Conservation (phyloP, 2,329 filamentous ascomycete species). For the Cladophialophora immunda region DNA sequence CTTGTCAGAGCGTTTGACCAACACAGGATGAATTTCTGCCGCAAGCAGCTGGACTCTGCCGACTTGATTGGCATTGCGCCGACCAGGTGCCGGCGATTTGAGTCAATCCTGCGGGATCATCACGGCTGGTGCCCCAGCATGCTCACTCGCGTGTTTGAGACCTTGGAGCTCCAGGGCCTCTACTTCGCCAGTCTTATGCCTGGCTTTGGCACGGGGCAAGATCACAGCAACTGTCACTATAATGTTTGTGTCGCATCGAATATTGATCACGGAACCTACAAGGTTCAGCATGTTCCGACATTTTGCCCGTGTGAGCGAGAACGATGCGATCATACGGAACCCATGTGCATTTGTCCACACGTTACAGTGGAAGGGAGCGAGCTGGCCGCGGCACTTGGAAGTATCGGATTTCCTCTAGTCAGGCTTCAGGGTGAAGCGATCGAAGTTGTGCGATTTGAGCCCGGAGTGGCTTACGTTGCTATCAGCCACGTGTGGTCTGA, state of each 20-base stretch:
- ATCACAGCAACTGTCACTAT: background rate
- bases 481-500: constrained; percentile 17
- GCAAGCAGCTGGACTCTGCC: background rate
- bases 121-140: background rate
- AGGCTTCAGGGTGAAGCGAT: background rate
- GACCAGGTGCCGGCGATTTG: background rate
- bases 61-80: too few species aligned
- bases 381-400: background rate
- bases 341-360: background rate
- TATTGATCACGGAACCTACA: background rate
- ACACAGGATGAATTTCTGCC: background rate
- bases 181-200: background rate
- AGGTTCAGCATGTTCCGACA: background rate
- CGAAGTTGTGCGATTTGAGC: background rate
- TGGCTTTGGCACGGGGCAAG: background rate
- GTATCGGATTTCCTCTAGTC: background rate
- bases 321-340: background rate
- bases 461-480: background rate
- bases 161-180: background rate
- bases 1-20: background rate
- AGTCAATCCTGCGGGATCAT: background rate
- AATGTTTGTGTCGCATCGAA: background rate
- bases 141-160: background rate
- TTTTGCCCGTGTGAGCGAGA: background rate
- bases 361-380: background rate